Evolutionary conservation across 371 early-diverging fungal species (phyloP), one percentile per base, ranked within the genome.

Genomic region (Nematocida sp.): DNA sequence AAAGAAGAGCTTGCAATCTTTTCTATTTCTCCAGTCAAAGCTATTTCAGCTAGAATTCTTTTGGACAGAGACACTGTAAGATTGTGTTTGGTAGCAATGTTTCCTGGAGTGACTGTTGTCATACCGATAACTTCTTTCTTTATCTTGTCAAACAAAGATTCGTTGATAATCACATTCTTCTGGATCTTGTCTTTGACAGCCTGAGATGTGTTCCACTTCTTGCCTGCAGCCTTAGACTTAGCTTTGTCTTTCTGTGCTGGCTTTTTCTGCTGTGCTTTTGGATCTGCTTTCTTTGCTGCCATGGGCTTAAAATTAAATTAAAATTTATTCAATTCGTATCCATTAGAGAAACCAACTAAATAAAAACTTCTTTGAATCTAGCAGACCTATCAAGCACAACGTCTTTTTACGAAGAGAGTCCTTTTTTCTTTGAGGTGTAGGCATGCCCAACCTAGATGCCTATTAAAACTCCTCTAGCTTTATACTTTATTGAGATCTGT

Each of bases 171-270:
- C 32, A 76, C 77, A 0, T 23, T 36, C 62, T 65, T 80, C 23
- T 70, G 25, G 17, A 40, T 37, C 27, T 63, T 77, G n/a, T 78
- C 82, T 43, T 77, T 78, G 51, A 43, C 75, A 48, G 64, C 76
- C n/a, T n/a, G n/a, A 40, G 56, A 57, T 21, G 60, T 74, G 29
- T 67, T 53, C 82, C 82, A 82, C 65, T 78, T 82, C 78, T 82
- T 82, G 37, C 74, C 64, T 45, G 77, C 79, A 63, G 21, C 34
- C 38, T 81, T 79, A 41, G 64, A 63, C 54, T 77, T 64, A 25
- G 74, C 52, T 32, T 58, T 76, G 34, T 50, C 53, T 48, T 75
- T 76, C 31, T 64, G 77, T 56, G 50, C 76, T 51, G 46, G 64
- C 66, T 76, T 77, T 32, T 75, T 77, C 53, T 74, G 55, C 58